Evolutionary conservation across 2,329 filamentous ascomycete species (phyloP), one percentile per base, ranked within the genome.

Genomic region (Beauveria medogensis): DNA sequence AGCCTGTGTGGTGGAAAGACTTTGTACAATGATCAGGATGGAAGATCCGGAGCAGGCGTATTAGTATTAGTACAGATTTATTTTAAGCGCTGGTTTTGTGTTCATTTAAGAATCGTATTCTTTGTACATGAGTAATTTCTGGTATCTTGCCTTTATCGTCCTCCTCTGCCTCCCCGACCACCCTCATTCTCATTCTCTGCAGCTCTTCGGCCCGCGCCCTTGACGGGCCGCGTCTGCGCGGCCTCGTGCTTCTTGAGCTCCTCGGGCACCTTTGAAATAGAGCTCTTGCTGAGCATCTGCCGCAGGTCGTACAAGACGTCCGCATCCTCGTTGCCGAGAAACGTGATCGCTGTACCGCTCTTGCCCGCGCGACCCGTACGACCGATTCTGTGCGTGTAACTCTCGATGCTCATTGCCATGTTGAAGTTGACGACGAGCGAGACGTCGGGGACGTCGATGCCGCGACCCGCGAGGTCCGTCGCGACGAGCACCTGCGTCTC

Each of bases 391-490:
- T 99, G 94, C 2, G 93, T 97, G 73, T 99, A 99, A 70, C 85
- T 89, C 77, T 99, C 94, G 67, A 99, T 97, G 67, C 81, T 91
- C 14, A 78, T 86, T 0, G 94, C 89, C 94, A 99, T 97, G 80
- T 97, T 99, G 84, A 97, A 99, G 79, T 99, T 99, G 72, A 99
- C 83, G 61, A 99, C 94, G 63, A 99, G 82, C 64, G 85, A 90
- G 46, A 99, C 94, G 70, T 97, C 94, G 0, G 90, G 87, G 4
- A 99, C 92, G 75, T 99, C 94, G 73, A 99, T 97, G 91, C 94
- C 94, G 80, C 94, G 87, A 64, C 93, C 94, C 1, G 94, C 94
- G 61, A 99, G 79, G 76, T 99, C 94, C 1, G 94, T 99, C 1
- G 94, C 94, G 57, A 99, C 94, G 43, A 99, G 84, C 1, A 99